Evolutionary conservation across 805 yeast species (phyloP).

Genomic region (Teunomyces cretensis): DNA sequence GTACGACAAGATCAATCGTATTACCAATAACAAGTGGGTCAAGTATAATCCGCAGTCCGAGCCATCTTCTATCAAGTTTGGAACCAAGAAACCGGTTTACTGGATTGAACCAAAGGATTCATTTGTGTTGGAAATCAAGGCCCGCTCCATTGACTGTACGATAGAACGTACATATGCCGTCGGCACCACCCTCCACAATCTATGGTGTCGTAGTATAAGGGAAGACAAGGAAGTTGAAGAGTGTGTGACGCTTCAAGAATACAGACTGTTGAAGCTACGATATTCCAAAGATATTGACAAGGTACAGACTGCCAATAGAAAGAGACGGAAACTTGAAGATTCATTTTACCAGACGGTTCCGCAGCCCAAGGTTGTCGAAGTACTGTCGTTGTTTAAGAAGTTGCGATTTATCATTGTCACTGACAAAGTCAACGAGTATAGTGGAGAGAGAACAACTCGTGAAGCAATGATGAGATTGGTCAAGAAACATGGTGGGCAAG

Average conservation of each 20-base stretch:
- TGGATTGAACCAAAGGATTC: constrained; percentile 84
- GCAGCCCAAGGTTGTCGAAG: constrained; percentile 9
- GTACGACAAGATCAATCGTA: constrained; percentile 54
- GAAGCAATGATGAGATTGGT: constrained; percentile 40
- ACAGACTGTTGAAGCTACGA: constrained; percentile 35
- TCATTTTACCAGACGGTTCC: constrained; percentile 11
- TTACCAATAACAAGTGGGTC: constrained; percentile 64
- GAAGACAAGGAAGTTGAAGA: constrained; percentile 64
- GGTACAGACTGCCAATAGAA: constrained; percentile 29
- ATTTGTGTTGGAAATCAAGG: constrained; percentile 78
- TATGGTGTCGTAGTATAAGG: constrained; percentile 67
- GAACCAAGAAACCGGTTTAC: constrained; percentile 58
- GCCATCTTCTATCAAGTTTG: constrained; percentile 51
- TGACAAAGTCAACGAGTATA: constrained; percentile 37
- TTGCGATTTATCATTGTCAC: constrained; percentile 53
- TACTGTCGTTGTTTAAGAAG: constrained; percentile 42
- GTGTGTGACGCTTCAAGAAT: constrained; percentile 57
- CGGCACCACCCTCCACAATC: constrained; percentile 71
- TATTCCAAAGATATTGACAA: constrained; percentile 22
- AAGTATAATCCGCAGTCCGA: constrained; percentile 38
- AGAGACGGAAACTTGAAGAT: constrained; percentile 17
- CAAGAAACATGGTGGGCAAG: constrained; percentile 50
- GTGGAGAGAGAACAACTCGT: constrained; percentile 27
- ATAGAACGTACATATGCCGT: constrained; percentile 51
- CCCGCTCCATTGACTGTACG: constrained; percentile 62